Base-by-base conservation (phyloP, 164 flowering plant genomes). In the Stephania japonica region DNA sequence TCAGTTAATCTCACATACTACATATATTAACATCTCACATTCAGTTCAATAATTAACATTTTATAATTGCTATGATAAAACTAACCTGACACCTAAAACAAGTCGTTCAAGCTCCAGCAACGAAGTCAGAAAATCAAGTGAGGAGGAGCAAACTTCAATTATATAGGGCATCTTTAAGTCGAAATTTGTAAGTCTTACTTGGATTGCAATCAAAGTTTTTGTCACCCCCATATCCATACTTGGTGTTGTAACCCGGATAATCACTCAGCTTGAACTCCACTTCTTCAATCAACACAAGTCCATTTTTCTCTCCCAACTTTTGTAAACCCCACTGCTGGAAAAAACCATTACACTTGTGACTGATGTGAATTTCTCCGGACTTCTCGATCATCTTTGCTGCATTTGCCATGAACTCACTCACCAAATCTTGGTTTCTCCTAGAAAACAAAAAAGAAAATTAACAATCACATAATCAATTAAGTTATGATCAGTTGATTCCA, bases 221-320 rank as follows among this genome's bases (percentile, higher is more conserved):
- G 32, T 69, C 38, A 23, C 71, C 56, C n/a, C 71, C 61, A 69
- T 43, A 47, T 10, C 71, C 71, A 9, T 43, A 47, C 26, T 69
- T 69, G 26, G 43, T 69, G 21, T 43, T 43, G 59, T 69, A 69
- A 43, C 71, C 59, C 10, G 71, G 71, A 21, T 69, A 69, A 43
- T 69, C 26, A 3, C 8, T 8, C 71, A 47, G n/a, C 14, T 24
- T 44, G 47, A 69, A 69, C 27, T 69, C 11, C 71, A 43, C 71
- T 7, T n/a, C 59, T 21, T 69, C 56, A 3, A 69, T 23, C 59
- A 69, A 43, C 10, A 7, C 3, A 44, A 69, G 59, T 8, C 71
- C 56, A n/a, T 69, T 69, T 19, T 44, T 8, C 16, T 21, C 8
- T 11, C 59, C 71, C 59, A 69, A 43, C 23, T 10, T 18, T 47